These are phyloP conservation scores for Pyrus betulifolia DNA, from an alignment of 306 rosid species.

Conservation along the genomic window DNA sequence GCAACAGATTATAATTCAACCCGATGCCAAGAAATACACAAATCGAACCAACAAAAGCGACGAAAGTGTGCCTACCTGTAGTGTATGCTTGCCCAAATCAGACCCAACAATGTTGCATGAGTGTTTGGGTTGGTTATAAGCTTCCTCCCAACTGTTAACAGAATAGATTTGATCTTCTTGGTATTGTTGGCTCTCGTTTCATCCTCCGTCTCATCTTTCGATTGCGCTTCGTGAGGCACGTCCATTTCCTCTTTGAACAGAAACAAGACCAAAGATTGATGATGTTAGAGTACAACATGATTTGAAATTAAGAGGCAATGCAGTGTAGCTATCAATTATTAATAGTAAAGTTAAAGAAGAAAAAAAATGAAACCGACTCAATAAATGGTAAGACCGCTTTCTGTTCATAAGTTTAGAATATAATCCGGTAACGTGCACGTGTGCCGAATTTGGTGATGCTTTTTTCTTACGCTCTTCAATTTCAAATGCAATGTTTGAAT, in stretches of 20 bases:
- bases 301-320: background rate
- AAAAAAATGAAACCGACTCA: slow-evolving; percentile 17
- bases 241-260: slow-evolving; percentile 47
- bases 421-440: background rate
- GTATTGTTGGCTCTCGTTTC: slow-evolving; percentile 24
- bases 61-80: slow-evolving; percentile 41
- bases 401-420: slow-evolving; percentile 9
- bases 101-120: slow-evolving; percentile 74
- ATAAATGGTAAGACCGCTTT: background rate
- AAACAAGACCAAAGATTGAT: slow-evolving; percentile 15
- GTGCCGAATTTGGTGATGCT: background rate
- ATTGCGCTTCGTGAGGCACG: slow-evolving; percentile 37
- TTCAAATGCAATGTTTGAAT: background rate
- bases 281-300: slow-evolving; percentile 1
- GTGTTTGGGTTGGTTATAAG: slow-evolving; percentile 76
- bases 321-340: background rate
- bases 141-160: slow-evolving; percentile 69
- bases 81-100: slow-evolving; percentile 74
- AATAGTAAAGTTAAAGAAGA: slow-evolving; percentile 16
- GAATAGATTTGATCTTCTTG: slow-evolving; percentile 47
- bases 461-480: too few species aligned
- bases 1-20: slow-evolving; percentile 14
- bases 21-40: background rate
- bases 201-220: slow-evolving; percentile 57
- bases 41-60: background rate